Evolutionary conservation across 2,329 filamentous ascomycete genomes (phyloP).

Genomic region (Monosporascus sp.): DNA sequence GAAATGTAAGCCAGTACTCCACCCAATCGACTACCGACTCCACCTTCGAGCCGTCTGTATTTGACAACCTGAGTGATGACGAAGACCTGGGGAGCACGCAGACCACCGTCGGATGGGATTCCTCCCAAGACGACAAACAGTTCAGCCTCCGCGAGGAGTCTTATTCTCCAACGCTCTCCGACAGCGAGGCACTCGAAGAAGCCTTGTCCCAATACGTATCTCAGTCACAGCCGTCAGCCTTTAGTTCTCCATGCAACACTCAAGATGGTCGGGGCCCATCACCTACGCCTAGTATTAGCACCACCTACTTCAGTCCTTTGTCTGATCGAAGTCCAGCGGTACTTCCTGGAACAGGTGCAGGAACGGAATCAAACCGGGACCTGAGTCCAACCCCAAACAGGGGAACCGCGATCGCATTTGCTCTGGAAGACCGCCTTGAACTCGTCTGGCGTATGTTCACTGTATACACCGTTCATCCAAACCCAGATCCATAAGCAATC

Average conservation of each 20-base stretch:
- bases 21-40: background rate
- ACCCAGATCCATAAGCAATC: background rate
- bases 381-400: background rate
- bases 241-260: background rate
- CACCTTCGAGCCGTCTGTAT: background rate
- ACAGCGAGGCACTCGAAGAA: background rate
- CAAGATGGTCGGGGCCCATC: background rate
- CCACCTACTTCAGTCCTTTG: background rate
- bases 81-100: background rate
- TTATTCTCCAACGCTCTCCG: background rate
- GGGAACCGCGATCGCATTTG: background rate
- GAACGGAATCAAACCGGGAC: background rate
- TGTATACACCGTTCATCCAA: background rate
- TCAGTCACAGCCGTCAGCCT: background rate
- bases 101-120: background rate
- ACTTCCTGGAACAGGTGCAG: background rate
- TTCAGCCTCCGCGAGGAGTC: background rate
- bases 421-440: slow-evolving; percentile 23
- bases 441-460: slow-evolving; percentile 35
- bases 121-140: background rate
- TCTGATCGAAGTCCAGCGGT: background rate
- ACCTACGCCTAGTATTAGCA: background rate
- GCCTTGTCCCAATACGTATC: background rate
- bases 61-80: background rate
- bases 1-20: background rate